Base-by-base conservation (phyloP, 1,284 basidiomycete species). In the Leccinum pachyderme region DNA sequence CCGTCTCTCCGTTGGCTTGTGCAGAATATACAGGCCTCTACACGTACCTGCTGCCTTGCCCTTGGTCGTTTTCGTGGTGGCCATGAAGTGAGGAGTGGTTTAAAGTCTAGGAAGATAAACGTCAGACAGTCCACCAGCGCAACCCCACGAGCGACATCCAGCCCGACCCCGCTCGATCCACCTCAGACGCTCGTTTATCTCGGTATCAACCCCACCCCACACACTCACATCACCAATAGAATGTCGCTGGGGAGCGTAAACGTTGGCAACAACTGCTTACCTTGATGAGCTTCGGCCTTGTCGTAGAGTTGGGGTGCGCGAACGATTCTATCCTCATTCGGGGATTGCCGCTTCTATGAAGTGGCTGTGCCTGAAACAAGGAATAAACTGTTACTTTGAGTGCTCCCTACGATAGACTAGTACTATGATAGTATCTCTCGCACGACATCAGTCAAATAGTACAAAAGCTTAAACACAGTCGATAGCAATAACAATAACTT, bases 61-160 rank as follows among this genome's bases (percentile, higher is more conserved):
- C 77, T 87, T 87, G 59, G 78, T 65, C 56, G 76, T 77, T 76
- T 86, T 86, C 62, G 83, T 81, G 52, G 81, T 72, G 73, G 84
- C 80, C 84, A 87, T 87, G 68, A 11, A 47, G 25, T 57, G 37
- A 51, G 61, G 41, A 22, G 11, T 12, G 11, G 4, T 41, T 22
- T 44, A 8, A 8, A 27, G 43, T 27, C 43, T 45, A n/a, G 43
- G 4, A 27, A 7, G 25, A 45, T 45, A n/a, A 45, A 45, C 25
- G 15, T 37, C 22, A 43, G 18, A 22, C 25, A 15, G 28, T 7
- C 39, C 31, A 41, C 44, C 31, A 18, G 35, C 49, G 5, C 51
- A 27, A 51, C 39, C 39, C 39, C 39, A 41, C 22, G 39, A 41
- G 39, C 39, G 39, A 41, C 65, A 68, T 65, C 63, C 60, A 59